Evolutionary conservation across 805 yeast genomes (phyloP).

Genomic region (Pichia membranifaciens): DNA sequence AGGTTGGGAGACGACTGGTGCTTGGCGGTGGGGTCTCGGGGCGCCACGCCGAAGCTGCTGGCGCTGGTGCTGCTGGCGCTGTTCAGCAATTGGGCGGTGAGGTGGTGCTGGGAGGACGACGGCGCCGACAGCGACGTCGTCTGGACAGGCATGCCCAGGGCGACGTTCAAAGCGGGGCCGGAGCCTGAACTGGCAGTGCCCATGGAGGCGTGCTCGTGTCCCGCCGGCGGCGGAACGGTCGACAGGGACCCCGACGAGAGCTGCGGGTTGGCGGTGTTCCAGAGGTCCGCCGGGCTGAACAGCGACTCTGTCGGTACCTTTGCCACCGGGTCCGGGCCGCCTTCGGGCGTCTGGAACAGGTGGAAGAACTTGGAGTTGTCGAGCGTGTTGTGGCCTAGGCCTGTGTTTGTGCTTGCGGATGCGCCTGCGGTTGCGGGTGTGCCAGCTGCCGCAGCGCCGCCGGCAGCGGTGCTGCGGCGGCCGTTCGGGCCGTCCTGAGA

Average conservation of each 20-base stretch:
- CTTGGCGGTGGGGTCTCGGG: no score
- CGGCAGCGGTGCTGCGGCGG: neutral
- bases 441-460: no score
- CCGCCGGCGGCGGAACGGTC: no score
- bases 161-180: no score
- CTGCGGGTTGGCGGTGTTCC: no score
- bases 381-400: neutral
- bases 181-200: neutral
- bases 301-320: no score
- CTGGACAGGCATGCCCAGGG: no score
- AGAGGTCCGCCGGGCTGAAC: no score
- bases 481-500: neutral
- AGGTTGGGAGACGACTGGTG: slow-evolving; percentile 21
- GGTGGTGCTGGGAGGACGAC: slow-evolving; percentile 3
- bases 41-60: neutral
- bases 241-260: no score
- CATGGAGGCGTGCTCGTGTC: no score
- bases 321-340: no score
- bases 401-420: neutral
- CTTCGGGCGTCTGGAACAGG: slow-evolving; percentile 1
- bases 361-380: slow-evolving; percentile 1
- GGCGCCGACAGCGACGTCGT: slow-evolving; percentile 5
- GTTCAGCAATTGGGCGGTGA: neutral
- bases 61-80: neutral
- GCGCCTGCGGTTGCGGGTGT: neutral